Conservation (phyloP, 1,139 yeast species). For the Suhomyces guaymorum region DNA sequence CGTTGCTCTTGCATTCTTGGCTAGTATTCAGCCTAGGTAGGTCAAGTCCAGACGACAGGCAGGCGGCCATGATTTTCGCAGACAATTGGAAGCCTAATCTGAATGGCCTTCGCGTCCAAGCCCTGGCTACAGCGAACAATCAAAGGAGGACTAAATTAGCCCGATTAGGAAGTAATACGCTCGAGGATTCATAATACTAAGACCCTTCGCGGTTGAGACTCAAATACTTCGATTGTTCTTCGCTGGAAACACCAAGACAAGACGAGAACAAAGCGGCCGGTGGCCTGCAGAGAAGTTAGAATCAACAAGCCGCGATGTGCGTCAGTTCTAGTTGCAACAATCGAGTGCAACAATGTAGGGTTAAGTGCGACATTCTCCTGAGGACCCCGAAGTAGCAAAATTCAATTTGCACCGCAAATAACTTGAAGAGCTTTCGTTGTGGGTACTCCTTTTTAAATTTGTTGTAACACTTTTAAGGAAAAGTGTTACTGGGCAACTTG, state of each 20-base stretch:
- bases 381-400: neutral
- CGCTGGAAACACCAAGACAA: no score
- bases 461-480: no score
- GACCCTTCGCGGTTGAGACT: slow-evolving; percentile 5
- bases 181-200: no score
- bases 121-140: slow-evolving; percentile 3
- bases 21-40: no score
- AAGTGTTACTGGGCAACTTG: no score
- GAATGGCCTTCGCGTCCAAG: slow-evolving; percentile 1
- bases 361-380: neutral
- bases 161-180: slow-evolving; percentile 3
- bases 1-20: no score
- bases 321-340: slow-evolving; percentile 1
- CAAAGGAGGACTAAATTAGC: slow-evolving; percentile 3
- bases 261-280: neutral
- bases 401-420: no score
- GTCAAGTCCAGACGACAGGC: neutral
- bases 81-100: slow-evolving; percentile 5
- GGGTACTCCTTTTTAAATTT: no score
- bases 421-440: no score
- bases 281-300: slow-evolving; percentile 2
- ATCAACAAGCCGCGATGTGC: neutral
- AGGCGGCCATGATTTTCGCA: slow-evolving; percentile 5
- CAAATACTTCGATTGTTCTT: neutral
- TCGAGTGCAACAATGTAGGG: neutral